phyloP scores from a whole-genome alignment of 345 rosid species.

The Noccaea caerulescens region DNA sequence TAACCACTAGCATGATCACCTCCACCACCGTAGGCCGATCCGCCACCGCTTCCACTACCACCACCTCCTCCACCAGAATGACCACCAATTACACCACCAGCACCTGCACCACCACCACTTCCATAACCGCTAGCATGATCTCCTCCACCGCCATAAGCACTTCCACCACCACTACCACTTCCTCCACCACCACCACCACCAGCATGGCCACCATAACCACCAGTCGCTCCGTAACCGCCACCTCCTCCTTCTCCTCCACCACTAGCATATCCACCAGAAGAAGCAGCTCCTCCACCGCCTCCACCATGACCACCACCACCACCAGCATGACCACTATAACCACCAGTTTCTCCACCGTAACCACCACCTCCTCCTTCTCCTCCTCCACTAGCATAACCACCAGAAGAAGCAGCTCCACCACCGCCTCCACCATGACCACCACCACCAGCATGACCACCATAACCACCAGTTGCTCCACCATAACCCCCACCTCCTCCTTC shows the following conservation, averaged over 20 bases:
- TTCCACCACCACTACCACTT: constrained; percentile 42
- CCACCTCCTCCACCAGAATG: constrained; percentile 46
- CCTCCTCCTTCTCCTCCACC: constrained; percentile 51
- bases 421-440: constrained; percentile 48
- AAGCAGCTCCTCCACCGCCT: constrained; percentile 47
- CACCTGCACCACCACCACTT: constrained; percentile 39
- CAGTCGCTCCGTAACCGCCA: constrained; percentile 48
- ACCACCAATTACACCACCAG: constrained; percentile 41
- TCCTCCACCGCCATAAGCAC: constrained; percentile 29
- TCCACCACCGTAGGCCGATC: constrained; percentile 41
- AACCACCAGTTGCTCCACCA: constrained; percentile 50
- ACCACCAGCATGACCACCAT: constrained; percentile 43
- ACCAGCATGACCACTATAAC: constrained; percentile 41
- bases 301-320: constrained; percentile 51
- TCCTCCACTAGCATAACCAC: constrained; percentile 48
- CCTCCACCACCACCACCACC: constrained; percentile 46
- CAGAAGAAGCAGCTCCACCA: constrained; percentile 44
- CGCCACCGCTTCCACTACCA: constrained; percentile 45
- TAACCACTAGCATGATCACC: constrained; percentile 45
- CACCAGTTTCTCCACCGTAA: constrained; percentile 51
- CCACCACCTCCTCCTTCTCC: constrained; percentile 49
- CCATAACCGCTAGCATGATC: constrained; percentile 39
- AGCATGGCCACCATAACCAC: constrained; percentile 46
- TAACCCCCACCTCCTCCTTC: constrained; percentile 50
- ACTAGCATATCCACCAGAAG: constrained; percentile 44